phyloP scores from a whole-genome alignment of 1,284 basidiomycete genomes.

The Cystobasidiaceae sp. region DNA sequence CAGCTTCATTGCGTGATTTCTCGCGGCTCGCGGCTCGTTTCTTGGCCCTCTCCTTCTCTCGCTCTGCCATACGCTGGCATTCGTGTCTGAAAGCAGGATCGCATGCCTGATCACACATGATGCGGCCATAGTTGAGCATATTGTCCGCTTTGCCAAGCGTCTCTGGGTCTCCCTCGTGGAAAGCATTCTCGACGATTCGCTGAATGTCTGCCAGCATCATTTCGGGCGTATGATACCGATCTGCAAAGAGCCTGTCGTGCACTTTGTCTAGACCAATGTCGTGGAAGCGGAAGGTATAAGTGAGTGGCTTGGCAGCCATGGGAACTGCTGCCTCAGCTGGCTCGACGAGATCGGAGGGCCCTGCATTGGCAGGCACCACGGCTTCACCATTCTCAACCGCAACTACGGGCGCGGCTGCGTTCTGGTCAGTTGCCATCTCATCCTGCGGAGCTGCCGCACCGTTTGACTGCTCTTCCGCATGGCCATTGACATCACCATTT shows the following conservation, averaged over 20 bases:
- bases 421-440: too few relatives aligned
- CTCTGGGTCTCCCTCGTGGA: conserved; percentile 64
- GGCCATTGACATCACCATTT: too few relatives aligned
- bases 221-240: conserved; percentile 78
- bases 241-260: conserved; percentile 77
- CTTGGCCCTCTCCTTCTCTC: conserved; percentile 66
- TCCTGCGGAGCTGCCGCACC: too few relatives aligned
- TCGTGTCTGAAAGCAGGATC: conserved; percentile 75
- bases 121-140: conserved; percentile 79
- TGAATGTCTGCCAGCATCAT: conserved; percentile 82
- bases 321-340: too few relatives aligned
- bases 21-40: conserved; percentile 53
- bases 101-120: conserved; percentile 77
- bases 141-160: conserved; percentile 75
- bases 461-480: conserved; percentile 31
- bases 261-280: conserved; percentile 89
- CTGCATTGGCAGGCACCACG: too few relatives aligned
- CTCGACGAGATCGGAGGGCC: too few relatives aligned
- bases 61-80: conserved; percentile 78
- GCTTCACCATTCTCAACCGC: too few relatives aligned
- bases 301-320: conserved; percentile 4
- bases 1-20: neutral
- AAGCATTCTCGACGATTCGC: conserved; percentile 84
- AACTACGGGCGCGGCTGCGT: too few relatives aligned
- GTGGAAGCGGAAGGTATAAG: conserved; percentile 52